These are phyloP conservation scores for Scutellaria barbata DNA, from an alignment of 257 asterid species.

Conservation along the genomic window DNA sequence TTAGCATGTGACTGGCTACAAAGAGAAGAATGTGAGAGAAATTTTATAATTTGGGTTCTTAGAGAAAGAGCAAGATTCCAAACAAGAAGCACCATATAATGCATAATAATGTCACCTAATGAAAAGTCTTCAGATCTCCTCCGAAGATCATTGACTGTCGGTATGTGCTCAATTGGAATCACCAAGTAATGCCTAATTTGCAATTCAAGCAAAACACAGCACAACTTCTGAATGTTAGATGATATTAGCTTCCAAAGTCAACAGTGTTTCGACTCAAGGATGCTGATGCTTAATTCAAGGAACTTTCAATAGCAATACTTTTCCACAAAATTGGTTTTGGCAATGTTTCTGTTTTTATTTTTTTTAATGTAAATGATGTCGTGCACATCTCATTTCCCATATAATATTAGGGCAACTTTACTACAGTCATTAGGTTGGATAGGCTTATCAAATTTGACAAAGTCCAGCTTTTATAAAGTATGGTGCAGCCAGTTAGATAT, in stretches of 20 bases:
- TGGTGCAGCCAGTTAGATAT: too few species aligned
- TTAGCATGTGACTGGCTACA: conserved; percentile 80
- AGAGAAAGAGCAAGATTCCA: not conserved
- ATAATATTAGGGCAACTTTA: not conserved
- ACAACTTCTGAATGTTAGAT: not conserved
- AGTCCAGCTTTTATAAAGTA: not conserved
- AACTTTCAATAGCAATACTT: not conserved
- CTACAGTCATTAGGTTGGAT: not conserved
- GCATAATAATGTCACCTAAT: conserved; percentile 50
- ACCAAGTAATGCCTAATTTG: conserved; percentile 85
- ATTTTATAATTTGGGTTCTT: conserved; percentile 18
- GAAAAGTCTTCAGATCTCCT: conserved; percentile 59
- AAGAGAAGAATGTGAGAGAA: conserved; percentile 30
- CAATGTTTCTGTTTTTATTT: not conserved
- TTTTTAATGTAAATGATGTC: not conserved
- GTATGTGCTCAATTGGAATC: conserved; percentile 79
- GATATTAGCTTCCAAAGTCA: not conserved
- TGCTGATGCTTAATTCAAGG: not conserved
- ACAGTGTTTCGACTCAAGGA: not conserved
- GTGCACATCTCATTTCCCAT: not conserved
- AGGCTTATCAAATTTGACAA: not conserved
- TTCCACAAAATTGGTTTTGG: not conserved
- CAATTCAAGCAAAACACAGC: conserved; percentile 14
- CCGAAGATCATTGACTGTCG: conserved; percentile 70
- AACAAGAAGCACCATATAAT: conserved; percentile 19